Evolutionary conservation across 805 yeast genomes (phyloP).

Genomic region (Blastobotrys attinorum): DNA sequence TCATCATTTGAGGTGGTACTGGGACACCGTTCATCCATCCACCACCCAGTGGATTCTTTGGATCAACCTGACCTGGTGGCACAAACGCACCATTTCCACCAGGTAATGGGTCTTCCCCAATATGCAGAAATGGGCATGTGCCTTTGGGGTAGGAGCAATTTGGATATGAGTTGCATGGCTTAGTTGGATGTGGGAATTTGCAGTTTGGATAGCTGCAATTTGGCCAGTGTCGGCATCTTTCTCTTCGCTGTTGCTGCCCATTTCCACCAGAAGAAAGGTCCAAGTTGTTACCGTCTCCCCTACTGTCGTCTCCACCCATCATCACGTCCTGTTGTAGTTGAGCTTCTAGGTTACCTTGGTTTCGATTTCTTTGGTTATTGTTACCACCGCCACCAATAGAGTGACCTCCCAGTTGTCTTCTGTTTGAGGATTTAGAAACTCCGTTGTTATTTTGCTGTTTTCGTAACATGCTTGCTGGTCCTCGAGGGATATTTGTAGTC

Average conservation of each 20-base stretch:
- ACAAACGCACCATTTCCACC: constrained; percentile 1
- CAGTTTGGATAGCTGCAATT: constrained; percentile 38
- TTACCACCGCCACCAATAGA: neutral
- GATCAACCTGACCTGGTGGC: neutral
- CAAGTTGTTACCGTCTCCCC: neutral
- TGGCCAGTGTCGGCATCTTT: constrained; percentile 30
- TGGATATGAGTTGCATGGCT: constrained; percentile 64
- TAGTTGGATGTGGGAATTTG: constrained; percentile 72
- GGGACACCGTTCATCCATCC: constrained; percentile 1
- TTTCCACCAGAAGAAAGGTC: neutral
- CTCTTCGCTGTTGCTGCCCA: neutral
- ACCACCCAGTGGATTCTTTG: neutral
- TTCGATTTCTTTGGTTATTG: neutral
- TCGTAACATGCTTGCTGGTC: neutral
- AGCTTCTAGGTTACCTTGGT: neutral
- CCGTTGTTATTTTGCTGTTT: constrained; percentile 3
- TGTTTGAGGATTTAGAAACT: constrained; percentile 1
- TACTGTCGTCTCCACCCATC: neutral
- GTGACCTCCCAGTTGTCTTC: constrained; percentile 2
- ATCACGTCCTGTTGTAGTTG: constrained; percentile 1
- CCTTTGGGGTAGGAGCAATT: constrained; percentile 74
- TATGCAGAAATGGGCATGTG: constrained; percentile 76
- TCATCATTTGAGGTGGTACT: constrained; percentile 2
- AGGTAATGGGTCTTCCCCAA: constrained; percentile 55
- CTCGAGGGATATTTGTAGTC: neutral